Base-by-base conservation (phyloP, 164 flowering plant species). In the Magnolia officinalis region DNA sequence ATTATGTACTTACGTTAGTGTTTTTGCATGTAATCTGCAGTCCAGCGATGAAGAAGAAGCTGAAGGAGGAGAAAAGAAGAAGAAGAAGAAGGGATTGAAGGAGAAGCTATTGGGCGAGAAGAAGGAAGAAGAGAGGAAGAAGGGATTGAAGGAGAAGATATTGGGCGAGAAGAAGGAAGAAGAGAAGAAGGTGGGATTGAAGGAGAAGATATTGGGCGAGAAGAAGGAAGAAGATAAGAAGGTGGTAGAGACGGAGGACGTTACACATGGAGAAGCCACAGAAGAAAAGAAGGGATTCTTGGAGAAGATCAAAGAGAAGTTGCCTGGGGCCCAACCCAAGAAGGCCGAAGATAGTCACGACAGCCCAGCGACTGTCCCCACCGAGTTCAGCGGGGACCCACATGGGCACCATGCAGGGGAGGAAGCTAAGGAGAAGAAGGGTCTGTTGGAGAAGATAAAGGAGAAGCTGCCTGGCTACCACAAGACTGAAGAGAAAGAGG, bases 231-330 rank as follows among this genome's bases (percentile, higher is more conserved):
- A 55, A 18, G 21, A 68, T 23, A 74, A 4, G 8, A 70, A 59
- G 69, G 21, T 24, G 31, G 68, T 51, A 50, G 74, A 64, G 29
- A 18, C 26, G 55, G 63, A 37, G 61, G 61, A 55, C 13, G 2
- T 2, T 11, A 11, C 13, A 3, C 0, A 70, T 21, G 66, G 24
- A 1, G 81, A 77, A 71, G 59, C 63, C 18, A 75, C 78, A 1
- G 66, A 80, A 63, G 88, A 85, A 78, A 88, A 88, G 84, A 88
- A 88, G 77, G 88, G 91, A 0, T 51, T 90, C 7, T 72, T 89
- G 23, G 89, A 90, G 72, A 90, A 90, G 86, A 87, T 90, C 84
- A 89, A 90, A 81, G 94, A 86, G 80, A 90, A 90, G 80, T 74
- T 90, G 49, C 90, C 90, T 11, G 94, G 94, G n/a, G 31, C 49